Evolutionary conservation across 1,284 basidiomycete species (phyloP), one percentile per base, ranked within the genome.

Genomic region (Microbotryum intermedium): DNA sequence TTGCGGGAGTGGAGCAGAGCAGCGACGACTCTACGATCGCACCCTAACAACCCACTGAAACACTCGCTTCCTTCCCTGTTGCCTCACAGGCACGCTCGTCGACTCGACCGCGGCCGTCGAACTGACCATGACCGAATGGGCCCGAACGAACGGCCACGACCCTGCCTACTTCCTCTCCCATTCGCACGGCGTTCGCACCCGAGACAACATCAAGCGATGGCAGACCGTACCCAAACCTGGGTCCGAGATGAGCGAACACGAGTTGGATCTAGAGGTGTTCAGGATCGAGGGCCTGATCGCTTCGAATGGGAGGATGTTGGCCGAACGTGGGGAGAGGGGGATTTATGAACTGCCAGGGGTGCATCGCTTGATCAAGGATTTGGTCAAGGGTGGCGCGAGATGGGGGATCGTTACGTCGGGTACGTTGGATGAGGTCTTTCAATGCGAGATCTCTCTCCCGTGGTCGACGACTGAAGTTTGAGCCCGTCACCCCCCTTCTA

Each of bases 401-500:
- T 67, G 66, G 59, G 62, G 68, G 10, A 65, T 68, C 52, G 69
- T 67, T 34, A 67, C 69, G 16, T 57, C 51, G 20, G 69, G 69
- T 63, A 20, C 47, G 50, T 48, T 59, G 20, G 30, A 52, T 25
- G 42, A 55, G 44, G 47, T 43, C 21, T 53, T 50, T 16, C 10
- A 55, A 16, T 47, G 13, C 26, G 25, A n/a, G n/a, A n/a, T n/a
- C n/a, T n/a, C n/a, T n/a, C n/a, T n/a, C n/a, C n/a, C n/a, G n/a
- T n/a, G 29, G 9, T 56, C 20, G 10, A 18, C 25, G 20, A 26
- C 43, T 13, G 3, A 18, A 39, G 13, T 13, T 26, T 50, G 53
- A 34, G 50, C 23, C 11, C 7, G 7, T 39, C 28, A 8, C 9
- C n/a, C 2, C 7, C 26, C 10, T 11, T 11, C 7, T 50, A 68